These are phyloP conservation scores for Phytopythium helicoides DNA, from an alignment of 352 stramenopile genomes.

Conservation along the genomic window DNA sequence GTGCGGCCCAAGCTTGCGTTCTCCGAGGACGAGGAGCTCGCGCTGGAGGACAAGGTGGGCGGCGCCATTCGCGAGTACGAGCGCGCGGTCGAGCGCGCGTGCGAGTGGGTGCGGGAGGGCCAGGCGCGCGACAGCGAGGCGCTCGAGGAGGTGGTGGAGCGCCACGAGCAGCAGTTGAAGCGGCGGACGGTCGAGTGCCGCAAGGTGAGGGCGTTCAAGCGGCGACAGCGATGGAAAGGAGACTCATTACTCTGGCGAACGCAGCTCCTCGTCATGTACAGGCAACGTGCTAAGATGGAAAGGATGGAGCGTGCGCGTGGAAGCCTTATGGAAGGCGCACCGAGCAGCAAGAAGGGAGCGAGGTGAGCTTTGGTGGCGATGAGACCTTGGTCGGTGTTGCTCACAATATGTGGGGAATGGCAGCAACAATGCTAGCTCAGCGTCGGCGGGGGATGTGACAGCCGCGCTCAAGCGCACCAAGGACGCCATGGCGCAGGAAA, in stretches of 20 bases:
- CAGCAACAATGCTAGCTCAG: slow-evolving; percentile 8
- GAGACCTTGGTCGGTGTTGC: neutral
- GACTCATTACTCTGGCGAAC: neutral
- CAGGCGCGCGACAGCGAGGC: slow-evolving; percentile 23
- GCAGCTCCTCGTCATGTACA: slow-evolving; percentile 56
- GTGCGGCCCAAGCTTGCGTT: slow-evolving; percentile 32
- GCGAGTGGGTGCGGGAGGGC: slow-evolving; percentile 43
- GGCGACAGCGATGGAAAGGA: neutral
- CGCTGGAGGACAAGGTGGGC: slow-evolving; percentile 55
- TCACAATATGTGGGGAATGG: neutral
- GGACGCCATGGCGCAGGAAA: slow-evolving; percentile 69
- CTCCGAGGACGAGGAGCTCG: slow-evolving; percentile 56
- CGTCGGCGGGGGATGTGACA: slow-evolving; percentile 55
- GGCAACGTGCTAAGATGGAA: slow-evolving; percentile 57
- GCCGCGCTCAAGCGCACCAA: slow-evolving; percentile 62
- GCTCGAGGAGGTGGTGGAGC: slow-evolving; percentile 20
- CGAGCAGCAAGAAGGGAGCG: slow-evolving; percentile 5
- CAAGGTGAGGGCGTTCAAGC: slow-evolving; percentile 29
- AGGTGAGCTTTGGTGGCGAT: neutral
- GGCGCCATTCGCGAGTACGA: slow-evolving; percentile 35
- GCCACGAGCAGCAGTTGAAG: slow-evolving; percentile 30
- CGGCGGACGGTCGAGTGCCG: slow-evolving; percentile 34
- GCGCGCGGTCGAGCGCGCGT: slow-evolving; percentile 27
- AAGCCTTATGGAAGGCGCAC: slow-evolving; percentile 35
- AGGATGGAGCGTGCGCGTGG: slow-evolving; percentile 46